Base-by-base conservation (phyloP, 345 rosid species). In the Anacardium occidentale region DNA sequence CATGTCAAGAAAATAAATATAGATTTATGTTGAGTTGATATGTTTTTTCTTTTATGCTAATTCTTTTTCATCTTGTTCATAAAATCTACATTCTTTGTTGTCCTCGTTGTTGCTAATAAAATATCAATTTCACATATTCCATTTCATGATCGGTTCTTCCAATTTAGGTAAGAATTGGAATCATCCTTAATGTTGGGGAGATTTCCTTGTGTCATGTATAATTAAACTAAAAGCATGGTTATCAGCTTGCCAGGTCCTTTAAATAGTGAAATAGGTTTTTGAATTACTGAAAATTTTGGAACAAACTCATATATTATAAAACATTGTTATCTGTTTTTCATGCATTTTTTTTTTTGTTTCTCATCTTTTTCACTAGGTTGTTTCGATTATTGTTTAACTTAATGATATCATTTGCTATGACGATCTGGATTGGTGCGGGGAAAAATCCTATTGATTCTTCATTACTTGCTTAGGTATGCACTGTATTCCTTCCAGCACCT, bases 401-500 rank as follows among this genome's bases (percentile, higher is more conserved):
- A 66, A 85, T 84, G 87, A 76, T 83, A 62, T 71, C 83, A 55
- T 86, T 84, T 59, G 87, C 88, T 29, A 73, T 81, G 40, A 63
- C 83, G 73, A 84, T 88, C 34, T 86, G 92, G 90, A 83, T 85
- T 75, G 90, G 83, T 68, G 79, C 74, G n/a, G 79, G 88, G 72
- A 79, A 83, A 73, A 79, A 69, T 78, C 80, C 84, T 67, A 63
- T 83, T 5, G 79, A 88, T 80, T 61, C 92, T 72, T 77, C 85
- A 64, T 7, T 74, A 67, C 66, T 84, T 64, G 87, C 90, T 57
- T 75, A 72, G 88, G 92, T 88, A 73, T 62, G 69, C 54, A 68
- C 32, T 63, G 54, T 55, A 51, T 29, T 69, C 25, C 26, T 29
- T 29, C 32, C 32, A 29, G 32, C 32, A 29, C 32, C 3, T 29